Conservation (phyloP, 2,329 filamentous ascomycete species). For the Tolypocladium album region DNA sequence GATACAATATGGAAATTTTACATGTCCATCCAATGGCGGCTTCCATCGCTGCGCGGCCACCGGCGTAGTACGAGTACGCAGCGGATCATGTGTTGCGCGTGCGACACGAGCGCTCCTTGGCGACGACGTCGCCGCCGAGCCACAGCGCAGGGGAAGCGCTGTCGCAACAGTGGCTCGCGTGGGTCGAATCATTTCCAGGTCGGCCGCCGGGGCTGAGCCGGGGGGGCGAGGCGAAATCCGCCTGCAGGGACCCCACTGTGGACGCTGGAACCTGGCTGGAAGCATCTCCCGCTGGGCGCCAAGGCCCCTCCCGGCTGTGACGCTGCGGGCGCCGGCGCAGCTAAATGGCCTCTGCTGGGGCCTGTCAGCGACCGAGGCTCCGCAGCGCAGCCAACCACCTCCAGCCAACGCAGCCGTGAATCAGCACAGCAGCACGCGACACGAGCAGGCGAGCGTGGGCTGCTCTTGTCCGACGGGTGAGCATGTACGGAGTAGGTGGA, state of each 20-base stretch:
- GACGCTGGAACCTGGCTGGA: no score
- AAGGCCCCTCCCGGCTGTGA: not conserved
- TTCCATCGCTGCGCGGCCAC: not conserved
- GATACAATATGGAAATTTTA: not conserved
- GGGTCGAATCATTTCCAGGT: not conserved
- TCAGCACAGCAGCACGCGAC: not conserved
- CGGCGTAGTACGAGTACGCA: not conserved
- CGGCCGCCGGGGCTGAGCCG: not conserved
- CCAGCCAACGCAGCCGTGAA: not conserved
- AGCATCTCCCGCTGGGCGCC: not conserved
- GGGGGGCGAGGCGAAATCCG: not conserved
- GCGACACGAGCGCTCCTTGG: not conserved
- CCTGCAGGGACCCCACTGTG: not conserved
- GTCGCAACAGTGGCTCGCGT: not conserved
- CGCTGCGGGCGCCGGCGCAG: not conserved
- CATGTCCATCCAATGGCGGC: not conserved
- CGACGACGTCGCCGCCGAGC: not conserved
- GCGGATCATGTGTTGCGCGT: not conserved
- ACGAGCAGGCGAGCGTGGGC: not conserved
- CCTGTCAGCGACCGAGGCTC: not conserved
- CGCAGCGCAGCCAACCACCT: not conserved
- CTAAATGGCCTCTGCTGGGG: not conserved
- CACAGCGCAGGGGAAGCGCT: not conserved
- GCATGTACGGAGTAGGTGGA: not conserved
- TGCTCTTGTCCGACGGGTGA: not conserved